Evolutionary conservation across 1,284 basidiomycete genomes (phyloP).

Genomic region (Pseudozyma sp.): DNA sequence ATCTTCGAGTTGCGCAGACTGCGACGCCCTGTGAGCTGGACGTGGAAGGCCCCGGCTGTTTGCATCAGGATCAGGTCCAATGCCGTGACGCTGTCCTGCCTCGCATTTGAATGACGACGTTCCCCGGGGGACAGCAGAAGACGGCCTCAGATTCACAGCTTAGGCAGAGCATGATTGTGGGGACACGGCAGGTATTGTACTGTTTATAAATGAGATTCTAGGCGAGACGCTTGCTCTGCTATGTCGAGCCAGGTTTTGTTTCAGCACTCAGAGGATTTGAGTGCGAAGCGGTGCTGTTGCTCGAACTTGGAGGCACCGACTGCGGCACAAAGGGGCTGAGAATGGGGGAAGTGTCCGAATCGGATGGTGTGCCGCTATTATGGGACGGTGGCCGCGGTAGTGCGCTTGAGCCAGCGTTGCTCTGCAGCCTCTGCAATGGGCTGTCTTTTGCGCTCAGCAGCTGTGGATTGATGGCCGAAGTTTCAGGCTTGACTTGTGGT

Average conservation of each 20-base stretch:
- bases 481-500: background rate
- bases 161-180: too few relatives aligned
- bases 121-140: too few relatives aligned
- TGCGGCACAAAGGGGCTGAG: slow-evolving; percentile 37
- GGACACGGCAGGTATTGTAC: too few relatives aligned
- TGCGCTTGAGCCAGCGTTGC: slow-evolving; percentile 14
- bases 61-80: too few relatives aligned
- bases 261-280: slow-evolving; percentile 14
- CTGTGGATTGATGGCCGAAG: slow-evolving; percentile 16
- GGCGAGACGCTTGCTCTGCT: background rate
- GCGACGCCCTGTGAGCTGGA: too few relatives aligned
- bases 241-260: slow-evolving; percentile 7
- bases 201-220: too few relatives aligned
- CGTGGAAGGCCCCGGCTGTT: too few relatives aligned
- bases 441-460: slow-evolving; percentile 29
- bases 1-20: too few relatives aligned
- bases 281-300: slow-evolving; percentile 12
- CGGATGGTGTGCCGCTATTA: slow-evolving; percentile 25
- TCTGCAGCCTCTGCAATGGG: slow-evolving; percentile 39
- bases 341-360: slow-evolving; percentile 41
- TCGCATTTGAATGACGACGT: too few relatives aligned
- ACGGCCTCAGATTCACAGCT: too few relatives aligned
- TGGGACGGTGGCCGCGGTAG: slow-evolving; percentile 19
- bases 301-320: slow-evolving; percentile 19
- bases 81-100: too few relatives aligned